These are phyloP conservation scores for Oemleria cerasiformis DNA, from an alignment of 306 rosid genomes.

Conservation along the genomic window DNA sequence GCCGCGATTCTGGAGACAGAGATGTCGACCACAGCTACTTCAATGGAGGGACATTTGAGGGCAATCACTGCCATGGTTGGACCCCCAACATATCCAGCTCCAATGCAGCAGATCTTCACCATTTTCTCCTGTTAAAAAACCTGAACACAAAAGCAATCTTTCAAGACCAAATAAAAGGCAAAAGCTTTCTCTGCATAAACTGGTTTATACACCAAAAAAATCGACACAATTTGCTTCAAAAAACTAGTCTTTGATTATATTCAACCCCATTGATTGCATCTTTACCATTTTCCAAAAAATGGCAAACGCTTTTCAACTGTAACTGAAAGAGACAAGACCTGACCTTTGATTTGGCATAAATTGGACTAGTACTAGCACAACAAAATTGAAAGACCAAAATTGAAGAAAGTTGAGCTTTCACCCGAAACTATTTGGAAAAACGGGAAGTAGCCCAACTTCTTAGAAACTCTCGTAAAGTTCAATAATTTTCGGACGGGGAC, in stretches of 20 bases:
- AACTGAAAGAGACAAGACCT: background rate
- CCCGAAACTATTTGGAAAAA: no score
- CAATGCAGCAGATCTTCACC: conserved; percentile 85
- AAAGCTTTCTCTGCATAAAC: background rate
- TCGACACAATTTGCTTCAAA: background rate
- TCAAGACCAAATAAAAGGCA: background rate
- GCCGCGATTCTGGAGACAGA: conserved; percentile 61
- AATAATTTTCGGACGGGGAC: no score
- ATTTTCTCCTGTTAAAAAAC: conserved; percentile 34
- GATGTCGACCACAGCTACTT: conserved; percentile 78
- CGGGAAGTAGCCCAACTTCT: no score
- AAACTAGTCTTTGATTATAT: background rate
- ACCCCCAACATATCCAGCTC: conserved; percentile 87
- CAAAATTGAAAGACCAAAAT: no score
- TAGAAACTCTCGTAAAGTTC: no score
- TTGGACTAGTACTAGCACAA: conserved; percentile 1
- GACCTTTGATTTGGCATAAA: background rate
- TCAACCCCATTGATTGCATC: background rate
- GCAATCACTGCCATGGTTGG: conserved; percentile 91
- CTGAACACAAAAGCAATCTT: conserved; percentile 11
- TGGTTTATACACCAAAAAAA: background rate
- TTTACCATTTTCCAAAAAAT: background rate
- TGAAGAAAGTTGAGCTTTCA: no score
- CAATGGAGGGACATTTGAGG: conserved; percentile 64
- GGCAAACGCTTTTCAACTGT: no score